Conservation (phyloP, 176 grass and related monocot species). For the Lolium multiflorum region DNA sequence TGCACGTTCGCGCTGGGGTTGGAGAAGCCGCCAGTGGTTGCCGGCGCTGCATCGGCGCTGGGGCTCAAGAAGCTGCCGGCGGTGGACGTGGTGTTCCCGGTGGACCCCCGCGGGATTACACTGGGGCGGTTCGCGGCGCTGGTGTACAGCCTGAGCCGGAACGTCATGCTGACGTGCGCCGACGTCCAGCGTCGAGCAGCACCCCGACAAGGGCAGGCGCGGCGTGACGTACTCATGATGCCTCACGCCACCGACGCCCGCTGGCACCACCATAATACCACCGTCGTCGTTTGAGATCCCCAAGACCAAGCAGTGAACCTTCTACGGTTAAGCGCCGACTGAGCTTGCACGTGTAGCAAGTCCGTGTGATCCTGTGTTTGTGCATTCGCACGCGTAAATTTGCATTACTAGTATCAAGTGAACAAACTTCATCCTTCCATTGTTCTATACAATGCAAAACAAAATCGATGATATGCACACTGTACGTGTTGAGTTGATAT, state of each 20-base stretch:
- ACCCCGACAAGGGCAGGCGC: slow-evolving; percentile 10
- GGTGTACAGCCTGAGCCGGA: slow-evolving; percentile 49
- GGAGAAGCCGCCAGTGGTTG: neutral
- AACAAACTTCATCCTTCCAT: too few relatives aligned
- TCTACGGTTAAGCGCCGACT: slow-evolving; percentile 43
- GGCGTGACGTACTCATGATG: slow-evolving; percentile 47
- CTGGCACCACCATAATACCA: slow-evolving; percentile 8
- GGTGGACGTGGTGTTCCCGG: slow-evolving; percentile 8
- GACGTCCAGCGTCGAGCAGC: slow-evolving; percentile 2
- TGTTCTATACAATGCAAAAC: too few relatives aligned
- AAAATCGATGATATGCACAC: too few relatives aligned
- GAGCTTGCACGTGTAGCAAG: too few relatives aligned
- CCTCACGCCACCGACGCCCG: neutral
- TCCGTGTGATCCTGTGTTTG: neutral
- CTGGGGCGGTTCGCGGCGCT: slow-evolving; percentile 53
- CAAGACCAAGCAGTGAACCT: slow-evolving; percentile 36
- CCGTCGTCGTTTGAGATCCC: slow-evolving; percentile 46
- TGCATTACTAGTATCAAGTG: too few relatives aligned
- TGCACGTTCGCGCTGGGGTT: neutral
- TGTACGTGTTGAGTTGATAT: too few relatives aligned
- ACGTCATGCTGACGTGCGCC: slow-evolving; percentile 16
- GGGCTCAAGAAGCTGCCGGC: neutral
- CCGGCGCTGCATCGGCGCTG: neutral
- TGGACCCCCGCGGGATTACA: neutral
- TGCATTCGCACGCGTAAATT: too few relatives aligned